These are phyloP conservation scores for Aspergillus carbonarius DNA, from an alignment of 2,329 filamentous ascomycete genomes.

Conservation along the genomic window DNA sequence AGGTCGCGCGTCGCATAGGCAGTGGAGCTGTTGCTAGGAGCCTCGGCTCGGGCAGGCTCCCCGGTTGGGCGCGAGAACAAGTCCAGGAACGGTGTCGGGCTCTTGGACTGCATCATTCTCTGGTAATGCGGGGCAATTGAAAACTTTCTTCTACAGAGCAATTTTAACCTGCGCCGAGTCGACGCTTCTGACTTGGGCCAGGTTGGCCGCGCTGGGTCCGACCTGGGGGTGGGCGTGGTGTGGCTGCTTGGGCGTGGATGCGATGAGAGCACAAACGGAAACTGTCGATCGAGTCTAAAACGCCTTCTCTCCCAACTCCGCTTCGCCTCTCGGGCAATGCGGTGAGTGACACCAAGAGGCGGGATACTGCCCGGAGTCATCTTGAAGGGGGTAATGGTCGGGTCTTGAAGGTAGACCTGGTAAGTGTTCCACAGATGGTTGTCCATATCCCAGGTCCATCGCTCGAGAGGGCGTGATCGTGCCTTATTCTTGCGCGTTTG, in stretches of 20 bases:
- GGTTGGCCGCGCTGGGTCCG: conserved; percentile 34
- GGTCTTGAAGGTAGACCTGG: conserved; percentile 64
- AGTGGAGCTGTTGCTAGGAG: conserved; percentile 25
- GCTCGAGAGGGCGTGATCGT: conserved; percentile 25
- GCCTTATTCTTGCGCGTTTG: conserved; percentile 28
- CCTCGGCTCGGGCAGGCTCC: conserved; percentile 25
- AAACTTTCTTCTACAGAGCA: conserved; percentile 61
- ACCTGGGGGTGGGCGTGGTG: conserved; percentile 46
- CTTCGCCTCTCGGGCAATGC: conserved; percentile 61
- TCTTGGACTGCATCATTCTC: conserved; percentile 59
- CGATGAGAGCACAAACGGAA: conserved; percentile 10
- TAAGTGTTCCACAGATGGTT: conserved; percentile 66
- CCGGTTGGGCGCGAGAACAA: conserved; percentile 34
- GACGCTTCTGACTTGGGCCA: conserved; percentile 61
- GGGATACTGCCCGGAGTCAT: conserved; percentile 63
- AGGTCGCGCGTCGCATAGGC: conserved; percentile 46
- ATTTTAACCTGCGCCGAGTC: conserved; percentile 58
- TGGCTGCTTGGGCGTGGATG: conserved; percentile 48
- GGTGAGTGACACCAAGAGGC: conserved; percentile 63
- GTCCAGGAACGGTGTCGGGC: conserved; percentile 57
- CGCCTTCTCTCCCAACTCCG: conserved; percentile 58
- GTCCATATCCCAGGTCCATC: conserved; percentile 64
- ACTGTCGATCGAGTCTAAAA: conserved; percentile 27
- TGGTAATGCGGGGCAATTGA: conserved; percentile 65
- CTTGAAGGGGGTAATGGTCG: conserved; percentile 66